Base-by-base conservation (phyloP, 2,329 filamentous ascomycete species). In the Fusarium tuaranense region DNA sequence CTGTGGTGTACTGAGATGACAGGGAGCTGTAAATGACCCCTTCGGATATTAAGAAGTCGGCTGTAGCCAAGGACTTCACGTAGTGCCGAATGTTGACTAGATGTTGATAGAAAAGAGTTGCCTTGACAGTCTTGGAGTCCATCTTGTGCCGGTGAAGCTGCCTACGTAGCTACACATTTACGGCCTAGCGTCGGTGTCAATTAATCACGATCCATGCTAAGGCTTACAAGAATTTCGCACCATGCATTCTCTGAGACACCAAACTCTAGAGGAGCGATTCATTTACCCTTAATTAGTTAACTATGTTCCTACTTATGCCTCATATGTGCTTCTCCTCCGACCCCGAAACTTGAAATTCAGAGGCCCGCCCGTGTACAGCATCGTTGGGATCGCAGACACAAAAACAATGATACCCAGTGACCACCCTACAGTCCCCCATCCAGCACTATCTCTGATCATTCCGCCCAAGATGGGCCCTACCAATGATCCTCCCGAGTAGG, bases 351-450 rank as follows among this genome's bases (percentile, higher is more conserved):
- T 78, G 12, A 63, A 25, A 10, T 71, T 67, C n/a, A 79, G 39
- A 25, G 79, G 74, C 1, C 80, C 79, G 2, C 81, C 81, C 10
- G 79, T 80, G 67, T 81, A 83, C 12, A 79, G 66, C 38, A 78
- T 44, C 18, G 78, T 78, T 7, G 74, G 73, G 22, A 82, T 67
- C 12, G 76, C 72, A 14, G 81, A 81, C 34, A 79, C 70, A 44
- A 74, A 76, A 9, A 76, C 79, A 18, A 82, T 32, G 9, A 82
- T 51, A 10, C 72, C 81, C 64, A 83, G 58, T 41, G 67, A 76
- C 82, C 80, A 82, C 27, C 80, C 80, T 27, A 83, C 78, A 16
- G 81, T 76, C n/a, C 72, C 71, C 79, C 81, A 83, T 30, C 81
- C 82, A 27, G 78, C 76, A 30, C 53, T 75, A 27, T 83, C 74